Percentiles rank a stretch among this genome's conserved stretches.
These are phyloP conservation scores for Porphyrellus cyaneotinctus DNA, from an alignment of 768 basidiomycete genomes.

Conservation along the genomic window DNA sequence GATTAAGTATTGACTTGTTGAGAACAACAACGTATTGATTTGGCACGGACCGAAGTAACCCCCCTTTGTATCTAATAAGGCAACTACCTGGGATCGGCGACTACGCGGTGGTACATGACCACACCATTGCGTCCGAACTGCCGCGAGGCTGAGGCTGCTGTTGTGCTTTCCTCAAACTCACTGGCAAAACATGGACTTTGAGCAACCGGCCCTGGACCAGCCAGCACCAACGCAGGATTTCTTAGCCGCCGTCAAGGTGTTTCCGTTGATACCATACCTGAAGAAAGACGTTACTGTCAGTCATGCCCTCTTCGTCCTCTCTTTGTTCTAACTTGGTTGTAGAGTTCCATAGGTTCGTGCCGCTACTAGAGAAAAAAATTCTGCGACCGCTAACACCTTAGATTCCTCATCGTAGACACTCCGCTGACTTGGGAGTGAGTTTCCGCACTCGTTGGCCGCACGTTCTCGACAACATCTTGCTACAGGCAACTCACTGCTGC, in stretches of 20 bases:
- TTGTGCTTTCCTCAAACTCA: slow-evolving; percentile 4
- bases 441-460: neutral
- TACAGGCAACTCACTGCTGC: slow-evolving; percentile 75
- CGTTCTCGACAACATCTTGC: slow-evolving; percentile 5
- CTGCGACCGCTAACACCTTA: neutral
- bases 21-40: slow-evolving; percentile 36
- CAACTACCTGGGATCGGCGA: no score
- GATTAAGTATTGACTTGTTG: slow-evolving; percentile 24
- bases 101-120: neutral
- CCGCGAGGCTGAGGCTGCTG: neutral
- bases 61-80: slow-evolving; percentile 26
- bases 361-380: neutral
- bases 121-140: no score
- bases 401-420: slow-evolving; percentile 43
- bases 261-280: slow-evolving; percentile 72
- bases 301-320: slow-evolving; percentile 16
- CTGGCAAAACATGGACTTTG: slow-evolving; percentile 37
- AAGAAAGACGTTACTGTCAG: slow-evolving; percentile 68
- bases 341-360: slow-evolving; percentile 30
- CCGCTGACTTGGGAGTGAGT: slow-evolving; percentile 80
- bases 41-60: slow-evolving; percentile 13
- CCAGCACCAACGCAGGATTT: slow-evolving; percentile 51
- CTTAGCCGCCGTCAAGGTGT: slow-evolving; percentile 65
- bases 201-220: slow-evolving; percentile 28
- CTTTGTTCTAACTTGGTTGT: slow-evolving; percentile 7